Conservation (phyloP, 495 filamentous ascomycete genomes). For the Coniosporium apollinis region DNA sequence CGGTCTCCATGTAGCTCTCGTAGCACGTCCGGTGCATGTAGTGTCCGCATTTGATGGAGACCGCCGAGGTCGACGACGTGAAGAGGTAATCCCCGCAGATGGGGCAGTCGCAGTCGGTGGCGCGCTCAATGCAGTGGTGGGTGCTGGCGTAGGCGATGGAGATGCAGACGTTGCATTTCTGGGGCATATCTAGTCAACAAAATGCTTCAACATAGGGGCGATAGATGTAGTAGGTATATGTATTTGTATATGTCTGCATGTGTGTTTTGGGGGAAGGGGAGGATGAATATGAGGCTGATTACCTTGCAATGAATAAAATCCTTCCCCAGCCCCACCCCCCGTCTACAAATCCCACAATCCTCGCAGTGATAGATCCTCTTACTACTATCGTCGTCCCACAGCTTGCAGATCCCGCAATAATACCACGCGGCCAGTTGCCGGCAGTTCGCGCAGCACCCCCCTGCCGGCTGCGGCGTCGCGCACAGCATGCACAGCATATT, state of each 20-base stretch:
- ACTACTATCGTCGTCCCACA: conserved; percentile 86
- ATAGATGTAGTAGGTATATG: too few relatives aligned
- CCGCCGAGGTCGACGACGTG: conserved; percentile 71
- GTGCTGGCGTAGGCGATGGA: conserved; percentile 58
- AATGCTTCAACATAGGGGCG: too few relatives aligned
- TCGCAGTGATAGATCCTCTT: conserved; percentile 94
- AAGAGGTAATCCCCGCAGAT: conserved; percentile 98
- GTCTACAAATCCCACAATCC: conserved; percentile 90
- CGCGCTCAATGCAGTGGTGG: conserved; percentile 91
- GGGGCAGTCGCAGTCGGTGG: conserved; percentile 92
- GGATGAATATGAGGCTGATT: too few relatives aligned
- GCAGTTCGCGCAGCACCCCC: conserved; percentile 59
- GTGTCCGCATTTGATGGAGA: conserved; percentile 92
- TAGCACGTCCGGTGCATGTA: conserved; percentile 85
- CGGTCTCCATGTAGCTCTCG: conserved; percentile 62
- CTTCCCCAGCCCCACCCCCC: conserved; percentile 82
- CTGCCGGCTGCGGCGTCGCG: conserved; percentile 65
- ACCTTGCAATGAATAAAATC: conserved; percentile 98
- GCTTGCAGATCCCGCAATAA: conserved; percentile 86
- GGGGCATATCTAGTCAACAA: conserved; percentile 8
- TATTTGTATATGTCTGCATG: too few relatives aligned
- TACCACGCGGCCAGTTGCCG: conserved; percentile 69
- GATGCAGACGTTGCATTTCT: conserved; percentile 53
- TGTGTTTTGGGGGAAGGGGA: too few relatives aligned
- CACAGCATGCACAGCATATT: conserved; percentile 99